Evolutionary conservation across 2,329 filamentous ascomycete species (phyloP).

Genomic region (Penicillium sclerotigenum): DNA sequence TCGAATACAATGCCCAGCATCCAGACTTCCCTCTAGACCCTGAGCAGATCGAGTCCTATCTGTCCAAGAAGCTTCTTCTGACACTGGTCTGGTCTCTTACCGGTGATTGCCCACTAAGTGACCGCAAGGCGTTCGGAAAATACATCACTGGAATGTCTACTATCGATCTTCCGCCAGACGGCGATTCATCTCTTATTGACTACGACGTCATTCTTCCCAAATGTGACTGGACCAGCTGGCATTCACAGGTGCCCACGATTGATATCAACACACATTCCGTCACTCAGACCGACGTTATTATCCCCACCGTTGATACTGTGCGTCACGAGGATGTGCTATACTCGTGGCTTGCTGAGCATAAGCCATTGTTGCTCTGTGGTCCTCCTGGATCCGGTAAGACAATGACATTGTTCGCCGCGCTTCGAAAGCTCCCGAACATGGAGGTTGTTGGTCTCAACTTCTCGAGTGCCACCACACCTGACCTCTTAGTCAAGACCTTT

Average conservation of each 20-base stretch:
- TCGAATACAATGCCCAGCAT: conserved; percentile 95
- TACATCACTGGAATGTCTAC: conserved; percentile 76
- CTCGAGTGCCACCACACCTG: conserved; percentile 95
- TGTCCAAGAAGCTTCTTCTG: conserved; percentile 90
- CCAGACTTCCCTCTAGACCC: conserved; percentile 87
- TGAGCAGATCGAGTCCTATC: conserved; percentile 83
- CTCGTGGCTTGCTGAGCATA: conserved; percentile 98
- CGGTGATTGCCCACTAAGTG: conserved; percentile 83
- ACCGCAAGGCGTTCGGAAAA: conserved; percentile 88
- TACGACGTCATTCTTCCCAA: conserved; percentile 86
- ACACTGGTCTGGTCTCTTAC: conserved; percentile 94
- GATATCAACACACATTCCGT: conserved; percentile 99
- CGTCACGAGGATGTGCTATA: conserved; percentile 99
- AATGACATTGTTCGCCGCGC: conserved; percentile 97
- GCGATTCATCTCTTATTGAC: conserved; percentile 81
- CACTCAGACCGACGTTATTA: conserved; percentile 96
- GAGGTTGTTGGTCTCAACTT: conserved; percentile 99
- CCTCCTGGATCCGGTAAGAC: conserved; percentile 99
- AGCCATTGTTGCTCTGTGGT: conserved; percentile 91
- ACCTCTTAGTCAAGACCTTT: conserved; percentile 97
- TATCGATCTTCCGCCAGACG: conserved; percentile 77
- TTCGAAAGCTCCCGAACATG: conserved; percentile 97
- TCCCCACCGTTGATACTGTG: conserved; percentile 94
- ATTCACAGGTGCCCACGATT: conserved; percentile 86
- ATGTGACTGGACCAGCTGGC: conserved; percentile 89